Percentiles rank a stretch among this genome's conserved stretches.
These are phyloP conservation scores for Globisporangium orthogonon DNA, from an alignment of 352 stramenopile genomes.

Conservation along the genomic window DNA sequence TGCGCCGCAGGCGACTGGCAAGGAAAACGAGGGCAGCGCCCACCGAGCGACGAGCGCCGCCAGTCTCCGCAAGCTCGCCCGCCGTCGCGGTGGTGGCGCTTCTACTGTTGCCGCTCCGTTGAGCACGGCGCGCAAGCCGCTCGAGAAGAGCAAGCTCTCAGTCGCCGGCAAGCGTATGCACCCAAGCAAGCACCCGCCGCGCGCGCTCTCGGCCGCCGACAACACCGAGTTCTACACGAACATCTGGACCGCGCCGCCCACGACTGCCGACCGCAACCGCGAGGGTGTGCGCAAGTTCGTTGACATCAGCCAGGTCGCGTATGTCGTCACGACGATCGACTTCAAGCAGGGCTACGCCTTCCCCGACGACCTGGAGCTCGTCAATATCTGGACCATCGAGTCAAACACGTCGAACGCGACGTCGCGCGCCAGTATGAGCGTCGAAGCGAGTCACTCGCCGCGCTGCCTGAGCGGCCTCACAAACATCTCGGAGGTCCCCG, in stretches of 20 bases:
- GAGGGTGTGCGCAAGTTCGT: conserved; percentile 39
- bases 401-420: conserved; percentile 1
- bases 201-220: conserved; percentile 29
- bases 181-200: conserved; percentile 26
- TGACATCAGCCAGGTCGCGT: conserved; percentile 73
- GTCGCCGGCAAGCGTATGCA: conserved; percentile 29
- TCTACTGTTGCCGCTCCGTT: background rate
- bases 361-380: conserved; percentile 18
- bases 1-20: background rate
- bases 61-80: background rate
- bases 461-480: conserved; percentile 15
- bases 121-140: conserved; percentile 29
- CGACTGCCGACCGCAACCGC: conserved; percentile 12
- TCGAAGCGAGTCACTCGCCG: conserved; percentile 19
- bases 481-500: conserved; percentile 10
- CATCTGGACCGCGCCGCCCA: conserved; percentile 46
- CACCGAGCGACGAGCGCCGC: background rate
- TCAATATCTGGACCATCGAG: conserved; percentile 53
- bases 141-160: conserved; percentile 46
- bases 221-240: conserved; percentile 81
- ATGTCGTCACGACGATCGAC: conserved; percentile 70
- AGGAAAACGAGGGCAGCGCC: conserved; percentile 1
- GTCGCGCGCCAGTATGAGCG: conserved; percentile 14
- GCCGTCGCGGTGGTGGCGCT: background rate
- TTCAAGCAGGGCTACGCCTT: conserved; percentile 60